Evolutionary conservation across 2,329 filamentous ascomycete species (phyloP), one percentile per base, ranked within the genome.

Genomic region (Penicillium verrucosum): DNA sequence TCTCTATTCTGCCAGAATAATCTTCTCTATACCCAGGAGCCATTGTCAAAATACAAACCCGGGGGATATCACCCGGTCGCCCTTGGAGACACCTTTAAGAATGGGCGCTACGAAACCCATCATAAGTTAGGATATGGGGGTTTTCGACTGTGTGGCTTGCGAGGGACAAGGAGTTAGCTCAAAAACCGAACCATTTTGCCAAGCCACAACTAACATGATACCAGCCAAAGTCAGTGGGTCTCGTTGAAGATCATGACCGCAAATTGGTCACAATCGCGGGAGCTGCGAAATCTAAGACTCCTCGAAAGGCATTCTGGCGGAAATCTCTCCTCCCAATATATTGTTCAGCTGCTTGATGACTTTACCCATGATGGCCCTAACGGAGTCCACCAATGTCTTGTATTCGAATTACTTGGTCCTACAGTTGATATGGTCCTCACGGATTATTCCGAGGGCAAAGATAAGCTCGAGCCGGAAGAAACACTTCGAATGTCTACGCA

Each of bases 71-170:
- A 81, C 63, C 77, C 78, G 2, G 69, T 78, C 9, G 64, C 61
- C 5, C 67, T 81, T 5, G 77, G 75, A 21, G 75, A 80, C 45
- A 51, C 61, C 1, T 78, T 80, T 56, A 60, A 76, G 18, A 45
- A 71, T 30, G 29, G 68, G 21, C 73, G 75, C 32, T 81, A 81
- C 58, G 67, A 69, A 41, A 65, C 79, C 41, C 62, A 76, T 49
- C 72, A 78, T 51, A 81, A 81, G 63, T 63, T 80, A 30, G 77
- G 78, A 29, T 75, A 69, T 32, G 77, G 78, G 72, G 72, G 10
- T 30, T 30, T 60, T 75, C 77, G 5, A 81, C 77, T 8, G 73
- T 80, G 37, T 81, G 76, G 79, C 72, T 80, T 37, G 77, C 74
- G 44, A 62, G 64, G 2, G 69, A 76, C 60, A 58, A 51, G 36